Percentiles rank a stretch among this genome's conserved stretches.
Conservation (phyloP, 495 filamentous ascomycete species). For the Bryoglossum gracile region DNA sequence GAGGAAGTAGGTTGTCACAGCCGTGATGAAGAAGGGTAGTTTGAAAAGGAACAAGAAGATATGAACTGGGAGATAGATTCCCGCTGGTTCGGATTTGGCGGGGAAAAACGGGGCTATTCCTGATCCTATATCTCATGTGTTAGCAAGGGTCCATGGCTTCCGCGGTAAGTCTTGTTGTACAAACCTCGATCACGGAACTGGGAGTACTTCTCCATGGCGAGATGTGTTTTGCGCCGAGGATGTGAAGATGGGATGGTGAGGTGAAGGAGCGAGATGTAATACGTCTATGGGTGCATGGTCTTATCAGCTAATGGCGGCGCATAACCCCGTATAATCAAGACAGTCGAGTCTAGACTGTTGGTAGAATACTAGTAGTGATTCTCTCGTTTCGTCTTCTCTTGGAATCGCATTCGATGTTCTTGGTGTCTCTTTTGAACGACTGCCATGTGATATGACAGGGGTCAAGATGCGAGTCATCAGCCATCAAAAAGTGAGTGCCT, state of each 20-base stretch:
- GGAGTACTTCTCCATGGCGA: slow-evolving; percentile 89
- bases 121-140: slow-evolving; percentile 53
- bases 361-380: too few species aligned
- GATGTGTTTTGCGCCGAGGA: not conserved
- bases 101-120: slow-evolving; percentile 96
- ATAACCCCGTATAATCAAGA: too few species aligned
- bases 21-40: slow-evolving; percentile 66
- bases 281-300: not conserved
- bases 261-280: not conserved
- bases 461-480: too few species aligned
- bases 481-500: too few species aligned
- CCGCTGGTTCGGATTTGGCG: slow-evolving; percentile 51
- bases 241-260: not conserved
- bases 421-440: too few species aligned
- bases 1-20: slow-evolving; percentile 64
- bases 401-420: too few species aligned
- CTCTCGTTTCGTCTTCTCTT: too few species aligned
- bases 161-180: slow-evolving; percentile 13
- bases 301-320: not conserved
- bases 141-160: slow-evolving; percentile 13
- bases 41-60: slow-evolving; percentile 72
- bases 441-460: too few species aligned
- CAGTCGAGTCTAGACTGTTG: too few species aligned
- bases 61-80: slow-evolving; percentile 53
- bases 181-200: slow-evolving; percentile 91